phyloP scores from a whole-genome alignment of 371 early-diverging fungal species.

The Chytridium lagenaria region DNA sequence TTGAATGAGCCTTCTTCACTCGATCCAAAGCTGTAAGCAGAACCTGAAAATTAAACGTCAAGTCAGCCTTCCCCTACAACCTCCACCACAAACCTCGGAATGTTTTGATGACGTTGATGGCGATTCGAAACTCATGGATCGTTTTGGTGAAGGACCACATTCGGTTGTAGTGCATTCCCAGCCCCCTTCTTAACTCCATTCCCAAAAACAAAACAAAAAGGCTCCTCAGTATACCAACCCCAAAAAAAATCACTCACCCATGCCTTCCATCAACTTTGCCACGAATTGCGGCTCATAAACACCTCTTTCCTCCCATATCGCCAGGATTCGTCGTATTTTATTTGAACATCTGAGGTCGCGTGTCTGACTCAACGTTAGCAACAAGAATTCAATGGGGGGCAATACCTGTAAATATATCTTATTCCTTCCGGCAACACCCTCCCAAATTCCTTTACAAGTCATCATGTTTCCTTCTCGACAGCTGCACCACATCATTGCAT shows the following conservation, averaged over 20 bases:
- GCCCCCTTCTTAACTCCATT: background rate
- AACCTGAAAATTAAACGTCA: background rate
- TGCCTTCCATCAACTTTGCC: conserved; percentile 16
- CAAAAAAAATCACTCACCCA: no score
- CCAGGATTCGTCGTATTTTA: conserved; percentile 36
- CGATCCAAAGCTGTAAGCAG: background rate
- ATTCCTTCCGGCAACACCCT: conserved; percentile 37
- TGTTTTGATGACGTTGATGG: no score
- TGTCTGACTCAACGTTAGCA: conserved; percentile 21
- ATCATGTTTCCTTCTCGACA: conserved; percentile 40
- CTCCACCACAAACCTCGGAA: no score
- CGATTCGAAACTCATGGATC: no score
- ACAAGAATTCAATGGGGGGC: background rate
- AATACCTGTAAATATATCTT: conserved; percentile 28
- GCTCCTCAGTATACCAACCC: no score
- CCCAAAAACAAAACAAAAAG: no score
- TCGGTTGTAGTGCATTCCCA: no score
- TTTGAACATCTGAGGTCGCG: conserved; percentile 30
- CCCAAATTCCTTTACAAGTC: conserved; percentile 41
- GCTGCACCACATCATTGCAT: conserved; percentile 51
- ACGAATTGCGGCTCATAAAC: conserved; percentile 34
- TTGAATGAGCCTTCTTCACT: background rate
- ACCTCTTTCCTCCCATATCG: conserved; percentile 42
- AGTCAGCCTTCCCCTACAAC: no score
- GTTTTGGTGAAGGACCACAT: no score